These are phyloP conservation scores for Oenanthe javanica DNA, from an alignment of 140 eudicot genomes.

Conservation along the genomic window DNA sequence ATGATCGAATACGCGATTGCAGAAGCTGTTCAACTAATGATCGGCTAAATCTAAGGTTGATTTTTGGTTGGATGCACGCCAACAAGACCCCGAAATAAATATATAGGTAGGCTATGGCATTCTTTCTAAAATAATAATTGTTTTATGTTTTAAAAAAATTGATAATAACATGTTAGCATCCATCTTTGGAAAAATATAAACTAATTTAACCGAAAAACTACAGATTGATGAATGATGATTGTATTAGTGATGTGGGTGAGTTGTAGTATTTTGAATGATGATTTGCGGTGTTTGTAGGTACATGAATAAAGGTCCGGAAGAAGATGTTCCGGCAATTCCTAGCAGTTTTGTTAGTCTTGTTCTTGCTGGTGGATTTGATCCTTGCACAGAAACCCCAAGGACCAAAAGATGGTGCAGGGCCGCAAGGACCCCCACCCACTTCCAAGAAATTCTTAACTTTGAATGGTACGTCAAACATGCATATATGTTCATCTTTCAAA, in stretches of 20 bases:
- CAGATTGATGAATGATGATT: neutral
- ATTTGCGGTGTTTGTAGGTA: neutral
- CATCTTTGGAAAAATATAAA: neutral
- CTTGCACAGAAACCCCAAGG: slow-evolving; percentile 27
- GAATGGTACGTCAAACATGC: slow-evolving; percentile 21
- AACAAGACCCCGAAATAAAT: neutral
- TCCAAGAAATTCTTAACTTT: slow-evolving; percentile 57
- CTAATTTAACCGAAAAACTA: neutral
- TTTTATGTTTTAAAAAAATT: no score
- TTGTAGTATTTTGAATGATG: neutral
- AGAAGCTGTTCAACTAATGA: neutral
- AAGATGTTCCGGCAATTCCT: slow-evolving; percentile 40
- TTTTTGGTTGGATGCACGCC: neutral
- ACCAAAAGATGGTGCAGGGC: neutral
- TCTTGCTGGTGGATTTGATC: slow-evolving; percentile 37
- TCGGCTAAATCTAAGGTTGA: neutral
- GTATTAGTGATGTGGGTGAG: neutral
- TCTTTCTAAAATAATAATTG: no score
- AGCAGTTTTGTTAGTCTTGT: slow-evolving; percentile 28
- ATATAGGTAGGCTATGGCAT: neutral
- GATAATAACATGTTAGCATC: no score
- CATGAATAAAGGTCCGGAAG: slow-evolving; percentile 6
- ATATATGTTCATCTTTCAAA: neutral
- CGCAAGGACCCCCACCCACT: slow-evolving; percentile 3
- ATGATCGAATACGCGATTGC: neutral